A percentile compares a stretch with the other conserved stretches of the same genome.
phyloP scores from a whole-genome alignment of 2,329 filamentous ascomycete genomes.

The Stagonosporopsis tanaceti region DNA sequence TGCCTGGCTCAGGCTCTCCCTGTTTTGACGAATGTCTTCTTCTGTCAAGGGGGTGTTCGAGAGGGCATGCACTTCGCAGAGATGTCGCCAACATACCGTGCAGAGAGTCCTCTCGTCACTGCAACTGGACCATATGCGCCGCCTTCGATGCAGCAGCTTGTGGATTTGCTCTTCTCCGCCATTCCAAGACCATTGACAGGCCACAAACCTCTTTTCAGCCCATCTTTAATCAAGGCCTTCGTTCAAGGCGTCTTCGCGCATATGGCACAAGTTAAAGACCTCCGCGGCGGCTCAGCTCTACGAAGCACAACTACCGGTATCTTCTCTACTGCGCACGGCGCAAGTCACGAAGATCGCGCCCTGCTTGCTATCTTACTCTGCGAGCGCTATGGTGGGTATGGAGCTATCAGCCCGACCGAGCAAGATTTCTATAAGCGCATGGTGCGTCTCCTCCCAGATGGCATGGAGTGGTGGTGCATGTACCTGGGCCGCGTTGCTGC shows the following conservation, averaged over 20 bases:
- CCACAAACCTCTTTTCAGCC: slow-evolving; percentile 52
- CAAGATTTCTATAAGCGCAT: slow-evolving; percentile 63
- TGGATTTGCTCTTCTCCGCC: slow-evolving; percentile 61
- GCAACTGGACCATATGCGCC: slow-evolving; percentile 64
- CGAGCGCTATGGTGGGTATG: slow-evolving; percentile 72
- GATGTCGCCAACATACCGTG: slow-evolving; percentile 66
- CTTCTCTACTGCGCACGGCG: slow-evolving; percentile 72
- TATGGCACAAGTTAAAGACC: slow-evolving; percentile 54
- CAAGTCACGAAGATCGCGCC: slow-evolving; percentile 76
- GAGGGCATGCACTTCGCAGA: slow-evolving; percentile 82
- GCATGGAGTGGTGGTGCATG: slow-evolving; percentile 70
- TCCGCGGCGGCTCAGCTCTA: slow-evolving; percentile 70
- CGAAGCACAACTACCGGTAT: slow-evolving; percentile 74
- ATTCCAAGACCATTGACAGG: slow-evolving; percentile 25
- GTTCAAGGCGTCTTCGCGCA: slow-evolving; percentile 65
- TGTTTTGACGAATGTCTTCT: slow-evolving; percentile 73
- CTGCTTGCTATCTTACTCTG: slow-evolving; percentile 75
- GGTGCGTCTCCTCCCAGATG: slow-evolving; percentile 60
- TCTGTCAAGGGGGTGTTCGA: slow-evolving; percentile 86
- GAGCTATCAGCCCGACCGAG: slow-evolving; percentile 66
- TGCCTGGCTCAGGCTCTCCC: slow-evolving; percentile 75
- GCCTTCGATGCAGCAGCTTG: slow-evolving; percentile 57
- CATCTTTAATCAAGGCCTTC: slow-evolving; percentile 62
- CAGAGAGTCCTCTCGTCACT: slow-evolving; percentile 71
- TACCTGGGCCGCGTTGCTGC: slow-evolving; percentile 69